Evolutionary conservation across 306 rosid species (phyloP), one percentile per base, ranked within the genome.

Genomic region (Neltuma alba): DNA sequence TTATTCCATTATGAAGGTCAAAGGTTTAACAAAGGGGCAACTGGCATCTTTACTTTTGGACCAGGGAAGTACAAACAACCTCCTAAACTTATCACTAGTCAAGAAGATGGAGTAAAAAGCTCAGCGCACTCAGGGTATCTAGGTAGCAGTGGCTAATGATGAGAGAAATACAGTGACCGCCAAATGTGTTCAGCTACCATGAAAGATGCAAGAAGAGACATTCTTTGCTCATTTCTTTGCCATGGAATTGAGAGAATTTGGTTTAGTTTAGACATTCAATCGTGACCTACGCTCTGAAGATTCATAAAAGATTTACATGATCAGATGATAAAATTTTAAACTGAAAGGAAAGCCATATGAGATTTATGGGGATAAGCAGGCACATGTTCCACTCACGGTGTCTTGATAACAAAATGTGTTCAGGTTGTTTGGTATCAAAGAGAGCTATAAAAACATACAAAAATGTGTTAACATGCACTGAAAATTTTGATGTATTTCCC

Each of bases 401-500:
- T 16, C n/a, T 47, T 47, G n/a, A 1, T 4, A 47, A 7, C 54
- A 50, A 68, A 83, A 42, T 45, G 50, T 62, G 60, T 55, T 67
- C 64, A 44, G 70, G 27, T 67, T 74, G 47, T 36, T 82, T 37
- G 55, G 36, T 50, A 61, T 50, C 31, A 74, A 41, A 77, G 47
- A 62, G 33, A 33, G 63, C 76, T 68, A 44, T 42, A 30, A 34
- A 34, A 75, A 72, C 13, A 34, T 48, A n/a, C n/a, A 54, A n/a
- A 4, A 55, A 80, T 27, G 72, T 48, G 33, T 47, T 61, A 38
- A 21, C 34, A 30, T 58, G 69, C 20, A n/a, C 79, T 44, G 73
- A 76, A 63, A 10, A 14, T 76, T 75, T 71, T 74, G 42, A 54
- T 81, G 72, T 68, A 74, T 25, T 57, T 77, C 77, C 67, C 76